Conservation (phyloP, 306 rosid genomes). For the Vicia villosa region DNA sequence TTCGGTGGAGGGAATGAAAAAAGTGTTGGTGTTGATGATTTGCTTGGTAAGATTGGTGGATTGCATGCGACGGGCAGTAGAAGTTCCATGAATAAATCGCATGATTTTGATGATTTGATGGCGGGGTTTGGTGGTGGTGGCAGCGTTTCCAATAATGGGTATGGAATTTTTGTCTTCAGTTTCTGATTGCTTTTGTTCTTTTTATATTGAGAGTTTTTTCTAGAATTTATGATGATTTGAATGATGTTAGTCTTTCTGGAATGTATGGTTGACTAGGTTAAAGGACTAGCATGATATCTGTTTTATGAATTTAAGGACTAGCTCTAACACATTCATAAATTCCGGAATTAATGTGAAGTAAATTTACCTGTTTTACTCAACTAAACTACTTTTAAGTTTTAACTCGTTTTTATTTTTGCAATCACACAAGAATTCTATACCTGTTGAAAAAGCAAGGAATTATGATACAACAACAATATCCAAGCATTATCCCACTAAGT, state of each 20-base stretch:
- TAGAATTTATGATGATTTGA: background rate
- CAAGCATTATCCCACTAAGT: no score
- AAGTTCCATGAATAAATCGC: slow-evolving; percentile 24
- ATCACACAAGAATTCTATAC: background rate
- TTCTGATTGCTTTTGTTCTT: background rate
- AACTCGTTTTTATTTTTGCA: background rate
- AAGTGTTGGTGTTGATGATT: slow-evolving; percentile 54
- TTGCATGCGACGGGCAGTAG: slow-evolving; percentile 32
- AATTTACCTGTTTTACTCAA: background rate
- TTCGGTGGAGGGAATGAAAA: slow-evolving; percentile 64
- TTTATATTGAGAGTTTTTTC: background rate
- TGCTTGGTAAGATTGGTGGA: slow-evolving; percentile 55
- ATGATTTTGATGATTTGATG: slow-evolving; percentile 65
- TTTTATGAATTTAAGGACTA: background rate
- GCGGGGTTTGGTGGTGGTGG: slow-evolving; percentile 74
- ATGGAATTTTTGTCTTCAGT: slow-evolving; percentile 17
- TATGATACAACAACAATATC: background rate
- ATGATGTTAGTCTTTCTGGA: background rate
- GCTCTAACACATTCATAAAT: background rate
- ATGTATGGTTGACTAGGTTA: no score
- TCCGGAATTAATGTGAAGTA: background rate
- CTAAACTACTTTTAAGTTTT: background rate
- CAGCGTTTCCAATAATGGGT: slow-evolving; percentile 57
- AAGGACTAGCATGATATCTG: background rate
- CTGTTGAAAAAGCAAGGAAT: background rate